Evolutionary conservation across 2,329 filamentous ascomycete genomes (phyloP).

Genomic region (Epichloe typhina): DNA sequence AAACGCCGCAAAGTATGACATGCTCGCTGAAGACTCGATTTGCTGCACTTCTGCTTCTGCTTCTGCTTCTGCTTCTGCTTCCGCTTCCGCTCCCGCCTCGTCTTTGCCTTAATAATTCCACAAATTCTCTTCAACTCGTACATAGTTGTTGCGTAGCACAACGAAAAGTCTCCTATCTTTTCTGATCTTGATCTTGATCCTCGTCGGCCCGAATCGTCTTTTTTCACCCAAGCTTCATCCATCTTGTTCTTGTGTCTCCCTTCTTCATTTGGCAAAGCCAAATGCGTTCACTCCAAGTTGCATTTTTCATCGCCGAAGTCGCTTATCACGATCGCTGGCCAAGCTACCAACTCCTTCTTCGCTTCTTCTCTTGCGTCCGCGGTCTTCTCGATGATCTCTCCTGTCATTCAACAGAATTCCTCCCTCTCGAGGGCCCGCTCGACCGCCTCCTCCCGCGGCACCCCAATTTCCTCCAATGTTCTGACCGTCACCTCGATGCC

Average conservation of each 20-base stretch:
- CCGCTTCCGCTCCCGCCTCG: background rate
- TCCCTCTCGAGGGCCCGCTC: slow-evolving; percentile 19
- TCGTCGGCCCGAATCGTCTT: background rate
- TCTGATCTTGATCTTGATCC: background rate
- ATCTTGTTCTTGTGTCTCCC: background rate
- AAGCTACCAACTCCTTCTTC: slow-evolving; percentile 31
- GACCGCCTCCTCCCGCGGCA: slow-evolving; percentile 12
- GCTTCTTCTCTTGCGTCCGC: slow-evolving; percentile 27
- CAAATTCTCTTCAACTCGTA: background rate
- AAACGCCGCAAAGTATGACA: slow-evolving; percentile 1
- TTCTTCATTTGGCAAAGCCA: background rate
- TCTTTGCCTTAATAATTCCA: background rate
- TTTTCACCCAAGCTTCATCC: background rate
- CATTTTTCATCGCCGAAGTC: slow-evolving; percentile 32
- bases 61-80: background rate
- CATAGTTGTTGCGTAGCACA: background rate
- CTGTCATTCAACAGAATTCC: slow-evolving; percentile 20
- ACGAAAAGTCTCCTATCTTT: background rate
- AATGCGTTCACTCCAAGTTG: background rate
- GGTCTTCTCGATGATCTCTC: slow-evolving; percentile 22
- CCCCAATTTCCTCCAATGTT: slow-evolving; percentile 10
- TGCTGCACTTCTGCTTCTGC: background rate
- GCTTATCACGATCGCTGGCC: slow-evolving; percentile 38
- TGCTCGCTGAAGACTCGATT: background rate
- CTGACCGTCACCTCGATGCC: slow-evolving; percentile 17